phyloP scores from a whole-genome alignment of 176 grass and related monocot genomes.

The Echinochloa phyllopogon region DNA sequence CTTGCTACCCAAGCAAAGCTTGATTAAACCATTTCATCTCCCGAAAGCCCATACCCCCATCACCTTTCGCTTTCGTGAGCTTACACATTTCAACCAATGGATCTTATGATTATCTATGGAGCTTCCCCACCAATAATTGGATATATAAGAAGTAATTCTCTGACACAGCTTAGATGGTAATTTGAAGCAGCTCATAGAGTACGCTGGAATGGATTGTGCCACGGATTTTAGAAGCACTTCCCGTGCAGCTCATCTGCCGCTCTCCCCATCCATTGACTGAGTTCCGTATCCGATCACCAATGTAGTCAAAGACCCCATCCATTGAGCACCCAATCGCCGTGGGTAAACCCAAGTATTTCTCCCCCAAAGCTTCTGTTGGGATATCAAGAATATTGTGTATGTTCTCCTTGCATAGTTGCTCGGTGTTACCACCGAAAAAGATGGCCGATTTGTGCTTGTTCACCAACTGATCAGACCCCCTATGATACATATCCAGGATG shows the following conservation, averaged over 20 bases:
- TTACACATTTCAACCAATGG: background rate
- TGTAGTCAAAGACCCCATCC: too few relatives aligned
- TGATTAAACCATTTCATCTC: background rate
- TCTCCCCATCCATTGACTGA: background rate
- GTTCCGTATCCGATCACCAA: too few relatives aligned
- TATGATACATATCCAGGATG: too few relatives aligned
- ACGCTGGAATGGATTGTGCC: background rate
- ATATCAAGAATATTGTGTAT: too few relatives aligned
- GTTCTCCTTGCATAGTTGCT: too few relatives aligned
- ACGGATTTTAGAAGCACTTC: background rate
- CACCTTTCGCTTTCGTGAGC: background rate
- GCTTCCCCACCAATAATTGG: background rate
- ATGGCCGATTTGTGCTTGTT: too few relatives aligned
- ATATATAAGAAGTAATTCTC: background rate
- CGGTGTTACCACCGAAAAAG: too few relatives aligned
- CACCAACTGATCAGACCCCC: too few relatives aligned
- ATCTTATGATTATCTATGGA: background rate
- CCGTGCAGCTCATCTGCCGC: background rate
- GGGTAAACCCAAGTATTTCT: too few relatives aligned
- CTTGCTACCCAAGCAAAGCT: background rate
- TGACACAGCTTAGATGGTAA: background rate
- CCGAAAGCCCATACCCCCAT: background rate
- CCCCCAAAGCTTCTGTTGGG: too few relatives aligned
- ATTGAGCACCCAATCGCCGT: too few relatives aligned
- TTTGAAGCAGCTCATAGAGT: background rate